phyloP scores from a whole-genome alignment of 1,284 basidiomycete genomes.

The Rhodotorula sp. region DNA sequence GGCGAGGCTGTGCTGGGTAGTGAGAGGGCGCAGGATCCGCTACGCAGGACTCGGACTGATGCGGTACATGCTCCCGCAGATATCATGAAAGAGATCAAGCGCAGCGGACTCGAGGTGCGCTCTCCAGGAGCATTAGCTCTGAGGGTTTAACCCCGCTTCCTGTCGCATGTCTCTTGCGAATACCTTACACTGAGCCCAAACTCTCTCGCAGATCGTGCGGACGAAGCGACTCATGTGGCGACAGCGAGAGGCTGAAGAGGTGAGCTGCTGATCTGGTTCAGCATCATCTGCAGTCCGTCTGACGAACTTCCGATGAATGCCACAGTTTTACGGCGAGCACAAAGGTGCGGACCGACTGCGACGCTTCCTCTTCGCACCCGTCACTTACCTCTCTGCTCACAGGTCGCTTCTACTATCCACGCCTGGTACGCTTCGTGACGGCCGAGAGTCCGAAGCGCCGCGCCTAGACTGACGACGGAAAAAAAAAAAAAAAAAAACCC shows the following conservation, averaged over 20 bases:
- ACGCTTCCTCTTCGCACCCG: no score
- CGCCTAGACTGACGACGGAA: no score
- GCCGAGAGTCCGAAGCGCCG: not conserved
- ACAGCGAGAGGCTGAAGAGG: slow-evolving; percentile 33
- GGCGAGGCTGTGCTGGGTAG: not conserved
- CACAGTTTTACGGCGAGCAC: slow-evolving; percentile 44
- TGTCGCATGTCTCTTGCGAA: no score
- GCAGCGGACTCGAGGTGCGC: slow-evolving; percentile 39
- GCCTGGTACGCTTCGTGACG: slow-evolving; percentile 30
- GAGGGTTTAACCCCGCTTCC: no score
- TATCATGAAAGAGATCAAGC: slow-evolving; percentile 37
- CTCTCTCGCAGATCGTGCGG: slow-evolving; percentile 34
- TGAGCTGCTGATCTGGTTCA: not conserved
- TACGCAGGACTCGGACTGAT: not conserved
- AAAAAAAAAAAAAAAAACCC: no score
- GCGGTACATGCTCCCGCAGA: not conserved
- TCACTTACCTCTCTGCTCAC: no score
- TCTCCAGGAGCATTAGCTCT: not conserved
- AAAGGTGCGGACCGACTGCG: slow-evolving; percentile 11
- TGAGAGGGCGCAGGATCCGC: no score
- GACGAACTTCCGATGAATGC: not conserved
- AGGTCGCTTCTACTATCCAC: slow-evolving; percentile 45
- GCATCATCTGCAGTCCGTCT: not conserved
- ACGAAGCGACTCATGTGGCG: slow-evolving; percentile 41
- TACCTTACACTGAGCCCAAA: fast-evolving